Conservation (phyloP, 2,329 filamentous ascomycete genomes). For the Raffaelea albimanens region DNA sequence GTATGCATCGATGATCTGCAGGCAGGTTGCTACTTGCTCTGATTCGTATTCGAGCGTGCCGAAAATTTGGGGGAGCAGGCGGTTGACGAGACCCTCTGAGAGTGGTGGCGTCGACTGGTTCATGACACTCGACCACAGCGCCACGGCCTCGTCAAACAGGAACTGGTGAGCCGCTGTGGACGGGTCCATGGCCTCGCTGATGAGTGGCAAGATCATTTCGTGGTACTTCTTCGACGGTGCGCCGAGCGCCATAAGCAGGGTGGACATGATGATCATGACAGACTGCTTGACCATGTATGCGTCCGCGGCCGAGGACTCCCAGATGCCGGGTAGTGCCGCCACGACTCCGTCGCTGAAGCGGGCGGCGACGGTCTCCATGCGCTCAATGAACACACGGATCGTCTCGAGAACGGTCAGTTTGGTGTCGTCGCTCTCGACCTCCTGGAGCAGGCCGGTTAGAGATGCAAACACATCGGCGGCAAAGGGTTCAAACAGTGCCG, state of each 20-base stretch:
- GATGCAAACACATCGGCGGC: conserved; percentile 63
- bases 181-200: conserved; percentile 69
- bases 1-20: conserved; percentile 61
- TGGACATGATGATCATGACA: conserved; percentile 75
- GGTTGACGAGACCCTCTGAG: conserved; percentile 49
- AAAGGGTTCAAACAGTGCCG: conserved; percentile 66
- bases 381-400: conserved; percentile 67
- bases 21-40: conserved; percentile 47
- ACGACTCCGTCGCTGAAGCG: conserved; percentile 74
- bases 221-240: conserved; percentile 71
- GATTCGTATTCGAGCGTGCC: conserved; percentile 58
- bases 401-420: conserved; percentile 87
- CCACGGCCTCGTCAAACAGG: conserved; percentile 82
- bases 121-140: conserved; percentile 75
- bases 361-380: conserved; percentile 65
- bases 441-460: conserved; percentile 68
- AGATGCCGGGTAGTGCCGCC: conserved; percentile 67
- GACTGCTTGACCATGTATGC: conserved; percentile 92
- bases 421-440: conserved; percentile 75
- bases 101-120: conserved; percentile 54
- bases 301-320: conserved; percentile 70
- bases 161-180: conserved; percentile 69
- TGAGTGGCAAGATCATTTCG: conserved; percentile 68
- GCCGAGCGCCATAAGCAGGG: conserved; percentile 80
- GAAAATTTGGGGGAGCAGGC: conserved; percentile 55